Conservation (phyloP, 2,329 filamentous ascomycete genomes). For the Chrysoporthe puriensis region DNA sequence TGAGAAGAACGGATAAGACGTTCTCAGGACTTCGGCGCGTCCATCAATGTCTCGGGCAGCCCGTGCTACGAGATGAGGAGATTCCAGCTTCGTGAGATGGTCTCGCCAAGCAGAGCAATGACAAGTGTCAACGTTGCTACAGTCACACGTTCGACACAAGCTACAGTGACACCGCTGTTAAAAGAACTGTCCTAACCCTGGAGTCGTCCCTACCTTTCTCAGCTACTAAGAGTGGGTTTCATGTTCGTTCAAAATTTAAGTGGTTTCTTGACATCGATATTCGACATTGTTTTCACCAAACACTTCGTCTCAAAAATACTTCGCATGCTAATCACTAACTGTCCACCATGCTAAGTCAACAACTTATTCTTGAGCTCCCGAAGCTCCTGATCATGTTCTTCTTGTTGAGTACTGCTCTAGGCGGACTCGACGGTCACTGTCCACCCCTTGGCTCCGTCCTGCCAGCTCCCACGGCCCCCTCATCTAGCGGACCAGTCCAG, state of each 20-base stretch:
- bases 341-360: background rate
- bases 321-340: background rate
- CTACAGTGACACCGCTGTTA: background rate
- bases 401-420: constrained; percentile 14
- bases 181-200: background rate
- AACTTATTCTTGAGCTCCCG: background rate
- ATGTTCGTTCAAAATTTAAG: background rate
- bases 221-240: background rate
- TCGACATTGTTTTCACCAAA: background rate
- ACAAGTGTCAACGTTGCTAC: background rate
- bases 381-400: background rate
- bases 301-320: background rate
- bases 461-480: constrained; percentile 41
- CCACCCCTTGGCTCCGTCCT: constrained; percentile 49
- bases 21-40: background rate
- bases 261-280: background rate
- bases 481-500: constrained; percentile 37
- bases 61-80: background rate
- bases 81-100: background rate
- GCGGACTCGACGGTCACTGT: constrained; percentile 40
- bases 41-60: background rate
- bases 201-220: background rate
- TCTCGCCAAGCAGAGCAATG: background rate
- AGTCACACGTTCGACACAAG: background rate
- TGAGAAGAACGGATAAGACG: background rate